Conservation (phyloP, 202 grass and related monocot species). For the Elaeis oleifera region DNA sequence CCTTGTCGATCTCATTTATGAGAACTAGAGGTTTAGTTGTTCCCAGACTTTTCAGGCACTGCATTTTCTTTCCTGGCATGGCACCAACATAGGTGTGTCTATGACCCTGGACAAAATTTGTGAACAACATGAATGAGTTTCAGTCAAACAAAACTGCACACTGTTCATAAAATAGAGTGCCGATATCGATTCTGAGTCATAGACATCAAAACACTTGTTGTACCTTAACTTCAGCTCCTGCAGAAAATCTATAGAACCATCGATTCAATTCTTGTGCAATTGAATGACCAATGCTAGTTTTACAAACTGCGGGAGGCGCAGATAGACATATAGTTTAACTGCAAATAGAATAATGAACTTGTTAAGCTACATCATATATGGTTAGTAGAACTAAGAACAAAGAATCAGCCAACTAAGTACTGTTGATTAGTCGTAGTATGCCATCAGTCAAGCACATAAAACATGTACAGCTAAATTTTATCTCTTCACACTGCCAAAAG, state of each 20-base stretch:
- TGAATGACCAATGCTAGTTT: conserved; percentile 97
- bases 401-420: neutral
- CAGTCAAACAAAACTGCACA: neutral
- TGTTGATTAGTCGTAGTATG: too few species aligned
- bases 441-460: too few species aligned
- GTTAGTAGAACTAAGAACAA: neutral
- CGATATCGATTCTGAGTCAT: neutral
- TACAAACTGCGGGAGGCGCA: conserved; percentile 93
- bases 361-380: neutral
- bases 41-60: conserved; percentile 87
- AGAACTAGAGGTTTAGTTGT: conserved; percentile 93
- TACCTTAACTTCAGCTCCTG: conserved; percentile 99
- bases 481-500: too few species aligned
- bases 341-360: conserved; percentile 20
- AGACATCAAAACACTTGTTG: neutral
- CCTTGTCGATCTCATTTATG: conserved; percentile 99
- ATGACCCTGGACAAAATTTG: conserved; percentile 64
- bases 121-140: conserved; percentile 15
- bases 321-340: conserved; percentile 97
- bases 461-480: too few species aligned
- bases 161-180: too few species aligned
- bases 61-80: conserved; percentile 99
- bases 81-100: conserved; percentile 91
- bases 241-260: conserved; percentile 95
- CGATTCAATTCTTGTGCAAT: conserved; percentile 88